Evolutionary conservation across 352 stramenopile genomes (phyloP).

Genomic region (Phytophthora fragariae): DNA sequence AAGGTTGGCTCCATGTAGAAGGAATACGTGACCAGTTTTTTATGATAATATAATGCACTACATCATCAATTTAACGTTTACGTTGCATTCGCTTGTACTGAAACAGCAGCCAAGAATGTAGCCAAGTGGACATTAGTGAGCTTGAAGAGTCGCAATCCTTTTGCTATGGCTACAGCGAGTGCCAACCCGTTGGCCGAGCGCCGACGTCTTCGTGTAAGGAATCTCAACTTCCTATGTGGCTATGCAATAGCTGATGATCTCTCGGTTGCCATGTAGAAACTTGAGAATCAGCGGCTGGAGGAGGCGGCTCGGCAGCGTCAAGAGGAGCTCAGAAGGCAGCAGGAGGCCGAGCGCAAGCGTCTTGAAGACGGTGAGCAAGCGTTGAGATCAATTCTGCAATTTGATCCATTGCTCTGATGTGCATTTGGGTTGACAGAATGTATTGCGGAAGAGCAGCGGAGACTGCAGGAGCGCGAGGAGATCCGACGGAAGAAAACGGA

Average conservation of each 20-base stretch:
- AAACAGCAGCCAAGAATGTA: slow-evolving; percentile 1
- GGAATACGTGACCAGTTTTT: slow-evolving; percentile 33
- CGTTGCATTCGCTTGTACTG: neutral
- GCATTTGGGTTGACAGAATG: slow-evolving; percentile 35
- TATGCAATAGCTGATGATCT: slow-evolving; percentile 1
- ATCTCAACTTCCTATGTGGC: neutral
- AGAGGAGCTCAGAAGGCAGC: slow-evolving; percentile 48
- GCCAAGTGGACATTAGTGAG: neutral
- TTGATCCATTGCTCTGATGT: neutral
- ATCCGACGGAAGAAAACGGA: slow-evolving; percentile 27
- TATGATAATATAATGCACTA: slow-evolving; percentile 26
- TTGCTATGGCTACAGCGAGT: neutral
- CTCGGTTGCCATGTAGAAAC: slow-evolving; percentile 50
- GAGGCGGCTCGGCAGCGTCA: slow-evolving; percentile 57
- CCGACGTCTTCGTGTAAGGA: slow-evolving; percentile 45
- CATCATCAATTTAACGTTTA: neutral
- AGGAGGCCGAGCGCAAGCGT: slow-evolving; percentile 55
- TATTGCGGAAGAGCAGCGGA: slow-evolving; percentile 44
- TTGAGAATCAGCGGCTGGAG: slow-evolving; percentile 75
- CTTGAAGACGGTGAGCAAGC: slow-evolving; percentile 51
- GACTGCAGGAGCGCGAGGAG: slow-evolving; percentile 45
- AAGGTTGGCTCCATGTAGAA: slow-evolving; percentile 22
- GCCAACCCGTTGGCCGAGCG: slow-evolving; percentile 50
- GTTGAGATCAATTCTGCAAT: neutral
- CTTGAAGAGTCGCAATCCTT: slow-evolving; percentile 24